These are phyloP conservation scores for Apophysomyces variabilis DNA, from an alignment of 371 early-diverging fungal genomes.

Conservation along the genomic window DNA sequence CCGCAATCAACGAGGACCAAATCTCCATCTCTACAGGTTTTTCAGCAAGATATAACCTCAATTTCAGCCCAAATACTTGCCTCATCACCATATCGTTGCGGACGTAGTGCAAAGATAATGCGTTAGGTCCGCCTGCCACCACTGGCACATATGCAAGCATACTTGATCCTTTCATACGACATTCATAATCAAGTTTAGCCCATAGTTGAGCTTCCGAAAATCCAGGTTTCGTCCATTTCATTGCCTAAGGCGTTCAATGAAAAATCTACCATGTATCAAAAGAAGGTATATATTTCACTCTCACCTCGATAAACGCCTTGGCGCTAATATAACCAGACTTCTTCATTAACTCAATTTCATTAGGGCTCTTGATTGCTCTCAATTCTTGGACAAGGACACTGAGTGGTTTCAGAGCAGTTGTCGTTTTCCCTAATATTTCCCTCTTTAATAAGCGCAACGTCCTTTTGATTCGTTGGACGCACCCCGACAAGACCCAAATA, in stretches of 20 bases:
- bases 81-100: conserved; percentile 75
- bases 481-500: conserved; percentile 15
- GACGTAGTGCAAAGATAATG: conserved; percentile 93
- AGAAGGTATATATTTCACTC: background rate
- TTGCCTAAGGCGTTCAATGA: conserved; percentile 42
- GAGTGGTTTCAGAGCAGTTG: conserved; percentile 55
- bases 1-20: conserved; percentile 94
- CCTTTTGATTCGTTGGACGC: background rate
- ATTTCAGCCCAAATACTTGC: conserved; percentile 30
- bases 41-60: background rate
- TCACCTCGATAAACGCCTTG: conserved; percentile 74
- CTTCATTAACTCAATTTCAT: conserved; percentile 82
- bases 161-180: conserved; percentile 69
- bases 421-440: conserved; percentile 27
- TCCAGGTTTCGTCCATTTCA: conserved; percentile 73
- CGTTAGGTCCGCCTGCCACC: conserved; percentile 91
- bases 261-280: background rate
- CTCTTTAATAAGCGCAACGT: background rate
- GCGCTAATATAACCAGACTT: conserved; percentile 78
- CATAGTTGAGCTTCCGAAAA: conserved; percentile 79
- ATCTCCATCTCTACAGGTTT: conserved; percentile 69
- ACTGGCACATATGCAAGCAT: conserved; percentile 97
- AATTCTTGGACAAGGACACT: conserved; percentile 70
- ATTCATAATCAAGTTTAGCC: conserved; percentile 79
- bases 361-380: conserved; percentile 76